A percentile compares a stretch with the other conserved stretches of the same genome.
Conservation (phyloP, 2,329 filamentous ascomycete genomes). For the Keithomyces neogunnii region DNA sequence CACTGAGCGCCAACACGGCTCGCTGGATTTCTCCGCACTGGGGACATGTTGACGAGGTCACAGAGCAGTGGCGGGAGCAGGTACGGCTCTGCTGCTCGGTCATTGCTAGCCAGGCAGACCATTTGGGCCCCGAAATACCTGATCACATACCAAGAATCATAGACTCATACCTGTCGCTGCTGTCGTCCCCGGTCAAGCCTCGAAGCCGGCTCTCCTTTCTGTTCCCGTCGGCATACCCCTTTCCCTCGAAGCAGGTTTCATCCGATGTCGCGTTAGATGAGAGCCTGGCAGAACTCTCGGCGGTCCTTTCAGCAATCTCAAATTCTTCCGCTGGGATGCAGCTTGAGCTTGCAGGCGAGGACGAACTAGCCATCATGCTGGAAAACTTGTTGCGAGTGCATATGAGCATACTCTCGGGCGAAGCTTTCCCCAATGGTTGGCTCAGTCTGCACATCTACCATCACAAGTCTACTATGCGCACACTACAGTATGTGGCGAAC, state of each 20-base stretch:
- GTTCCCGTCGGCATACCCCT: conserved; percentile 86
- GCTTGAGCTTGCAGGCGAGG: conserved; percentile 62
- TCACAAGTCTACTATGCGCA: conserved; percentile 81
- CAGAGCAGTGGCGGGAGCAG: conserved; percentile 84
- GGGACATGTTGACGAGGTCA: conserved; percentile 66
- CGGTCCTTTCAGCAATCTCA: conserved; percentile 74
- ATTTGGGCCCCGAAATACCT: conserved; percentile 72
- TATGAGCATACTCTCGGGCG: conserved; percentile 79
- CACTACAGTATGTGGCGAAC: conserved; percentile 70
- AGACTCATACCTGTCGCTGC: conserved; percentile 76
- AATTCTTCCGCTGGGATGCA: conserved; percentile 64
- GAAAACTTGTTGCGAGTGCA: conserved; percentile 76
- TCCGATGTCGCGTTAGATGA: conserved; percentile 67
- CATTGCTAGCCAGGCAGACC: conserved; percentile 73
- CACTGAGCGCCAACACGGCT: conserved; percentile 72
- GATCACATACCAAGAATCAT: conserved; percentile 88
- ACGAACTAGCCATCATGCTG: conserved; percentile 66
- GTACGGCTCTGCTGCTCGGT: conserved; percentile 90
- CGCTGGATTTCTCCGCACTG: conserved; percentile 91
- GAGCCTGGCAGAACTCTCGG: conserved; percentile 77
- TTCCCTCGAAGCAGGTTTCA: conserved; percentile 62
- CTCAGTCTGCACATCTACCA: conserved; percentile 89
- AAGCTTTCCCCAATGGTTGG: conserved; percentile 85
- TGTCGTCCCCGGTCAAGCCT: conserved; percentile 41
- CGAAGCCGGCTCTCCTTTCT: conserved; percentile 72